Evolutionary conservation across 2,329 filamentous ascomycete species (phyloP).

Genomic region (Periconia digitata): DNA sequence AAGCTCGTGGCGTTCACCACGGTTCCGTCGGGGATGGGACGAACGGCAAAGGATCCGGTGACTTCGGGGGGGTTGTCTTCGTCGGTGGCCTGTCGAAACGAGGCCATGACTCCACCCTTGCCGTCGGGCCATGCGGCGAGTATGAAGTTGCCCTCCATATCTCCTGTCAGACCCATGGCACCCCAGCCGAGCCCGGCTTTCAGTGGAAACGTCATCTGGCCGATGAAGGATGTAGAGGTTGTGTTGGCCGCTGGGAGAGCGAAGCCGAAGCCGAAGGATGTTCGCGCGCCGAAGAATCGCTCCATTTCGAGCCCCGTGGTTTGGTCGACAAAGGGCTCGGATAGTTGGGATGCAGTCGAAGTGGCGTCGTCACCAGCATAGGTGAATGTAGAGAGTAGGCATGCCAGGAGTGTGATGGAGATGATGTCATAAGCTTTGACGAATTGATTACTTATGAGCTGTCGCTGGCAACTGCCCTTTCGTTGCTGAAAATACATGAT

Average conservation of each 20-base stretch:
- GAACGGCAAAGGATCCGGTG: background rate
- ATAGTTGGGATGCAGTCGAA: background rate
- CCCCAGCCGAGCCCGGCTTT: background rate
- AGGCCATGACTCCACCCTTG: background rate
- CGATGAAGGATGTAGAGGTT: background rate
- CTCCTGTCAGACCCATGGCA: background rate
- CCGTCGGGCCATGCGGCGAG: background rate
- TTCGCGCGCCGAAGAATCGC: background rate
- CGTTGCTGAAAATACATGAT: background rate
- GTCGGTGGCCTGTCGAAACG: background rate
- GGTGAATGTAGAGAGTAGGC: background rate
- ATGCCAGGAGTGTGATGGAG: background rate
- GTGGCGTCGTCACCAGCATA: background rate
- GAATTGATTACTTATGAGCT: background rate
- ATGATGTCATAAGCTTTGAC: background rate
- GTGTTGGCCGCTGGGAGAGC: background rate
- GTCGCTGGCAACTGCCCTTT: background rate
- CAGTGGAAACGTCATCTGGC: background rate
- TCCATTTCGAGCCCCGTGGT: background rate
- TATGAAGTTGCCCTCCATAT: background rate
- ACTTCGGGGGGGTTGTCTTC: background rate
- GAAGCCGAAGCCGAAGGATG: background rate
- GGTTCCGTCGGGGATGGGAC: background rate
- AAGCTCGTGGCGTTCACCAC: background rate
- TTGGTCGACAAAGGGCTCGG: background rate